phyloP scores from a whole-genome alignment of 1,284 basidiomycete genomes.

The Cutaneotrichosporon sp. region DNA sequence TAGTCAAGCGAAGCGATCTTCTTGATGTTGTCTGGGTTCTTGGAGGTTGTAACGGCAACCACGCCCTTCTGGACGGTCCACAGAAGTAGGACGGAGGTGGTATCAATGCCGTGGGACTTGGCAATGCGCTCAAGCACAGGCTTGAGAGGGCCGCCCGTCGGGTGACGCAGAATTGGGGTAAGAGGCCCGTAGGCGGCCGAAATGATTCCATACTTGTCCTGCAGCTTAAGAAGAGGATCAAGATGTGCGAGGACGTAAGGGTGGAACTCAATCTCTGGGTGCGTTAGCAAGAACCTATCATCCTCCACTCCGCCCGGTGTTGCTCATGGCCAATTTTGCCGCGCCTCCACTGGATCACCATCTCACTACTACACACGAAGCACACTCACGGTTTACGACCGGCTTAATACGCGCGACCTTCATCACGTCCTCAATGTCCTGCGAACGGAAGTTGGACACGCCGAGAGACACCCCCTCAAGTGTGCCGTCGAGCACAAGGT shows the following conservation, averaged over 20 bases:
- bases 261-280: conserved; percentile 64
- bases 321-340: too few species aligned
- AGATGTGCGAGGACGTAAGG: conserved; percentile 65
- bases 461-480: conserved; percentile 56
- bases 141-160: conserved; percentile 56
- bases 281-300: background rate
- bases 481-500: conserved; percentile 51
- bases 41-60: conserved; percentile 63
- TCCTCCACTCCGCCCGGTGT: too few species aligned
- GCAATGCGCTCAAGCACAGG: conserved; percentile 54
- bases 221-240: conserved; percentile 56
- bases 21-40: conserved; percentile 59
- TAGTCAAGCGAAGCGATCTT: conserved; percentile 58
- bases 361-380: too few species aligned
- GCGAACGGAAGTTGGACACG: conserved; percentile 42
- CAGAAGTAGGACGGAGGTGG: conserved; percentile 57
- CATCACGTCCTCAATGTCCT: conserved; percentile 38
- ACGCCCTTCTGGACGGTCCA: conserved; percentile 59
- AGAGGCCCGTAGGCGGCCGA: conserved; percentile 59
- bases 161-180: conserved; percentile 57
- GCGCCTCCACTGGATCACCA: too few species aligned
- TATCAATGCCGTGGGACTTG: conserved; percentile 48
- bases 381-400: conserved; percentile 56
- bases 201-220: conserved; percentile 59
- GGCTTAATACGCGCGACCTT: conserved; percentile 58